Percentiles rank a stretch among this genome's conserved stretches.
Evolutionary conservation across 371 early-diverging fungal species (phyloP).

Genomic region (Polyrhizophydium stewartii): DNA sequence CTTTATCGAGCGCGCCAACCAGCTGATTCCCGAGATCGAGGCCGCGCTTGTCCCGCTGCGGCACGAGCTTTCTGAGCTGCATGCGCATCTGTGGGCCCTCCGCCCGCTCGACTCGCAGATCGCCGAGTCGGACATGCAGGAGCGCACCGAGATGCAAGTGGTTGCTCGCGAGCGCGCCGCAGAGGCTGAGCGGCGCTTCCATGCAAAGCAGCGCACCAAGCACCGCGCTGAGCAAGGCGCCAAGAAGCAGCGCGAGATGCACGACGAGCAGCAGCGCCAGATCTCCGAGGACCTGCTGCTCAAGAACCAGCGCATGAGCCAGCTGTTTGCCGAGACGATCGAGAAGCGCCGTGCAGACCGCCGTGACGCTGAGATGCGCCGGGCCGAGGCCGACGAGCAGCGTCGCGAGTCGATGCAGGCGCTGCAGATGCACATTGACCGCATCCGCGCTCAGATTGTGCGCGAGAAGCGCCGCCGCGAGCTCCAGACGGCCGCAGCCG

Average conservation of each 20-base stretch:
- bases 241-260: constrained; percentile 4
- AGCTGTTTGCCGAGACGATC: too few species aligned
- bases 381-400: too few species aligned
- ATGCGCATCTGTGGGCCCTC: constrained; percentile 8
- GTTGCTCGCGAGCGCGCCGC: constrained; percentile 7
- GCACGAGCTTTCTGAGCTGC: constrained; percentile 14
- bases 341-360: too few species aligned
- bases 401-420: background rate
- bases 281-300: background rate
- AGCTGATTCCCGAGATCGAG: constrained; percentile 14
- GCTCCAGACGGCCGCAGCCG: too few species aligned
- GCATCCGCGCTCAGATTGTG: background rate
- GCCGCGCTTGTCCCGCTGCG: constrained; percentile 12
- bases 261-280: background rate
- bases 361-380: too few species aligned
- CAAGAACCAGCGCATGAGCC: background rate
- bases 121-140: constrained; percentile 9
- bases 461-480: background rate
- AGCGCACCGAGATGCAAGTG: constrained; percentile 11
- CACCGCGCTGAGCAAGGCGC: background rate
- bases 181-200: background rate
- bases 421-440: background rate
- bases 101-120: constrained; percentile 6
- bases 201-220: background rate
- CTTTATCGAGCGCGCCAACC: constrained; percentile 2